Evolutionary conservation across 208 protist species (phyloP), one percentile per base, ranked within the genome.

Genomic region (Leishmania tarentolae): DNA sequence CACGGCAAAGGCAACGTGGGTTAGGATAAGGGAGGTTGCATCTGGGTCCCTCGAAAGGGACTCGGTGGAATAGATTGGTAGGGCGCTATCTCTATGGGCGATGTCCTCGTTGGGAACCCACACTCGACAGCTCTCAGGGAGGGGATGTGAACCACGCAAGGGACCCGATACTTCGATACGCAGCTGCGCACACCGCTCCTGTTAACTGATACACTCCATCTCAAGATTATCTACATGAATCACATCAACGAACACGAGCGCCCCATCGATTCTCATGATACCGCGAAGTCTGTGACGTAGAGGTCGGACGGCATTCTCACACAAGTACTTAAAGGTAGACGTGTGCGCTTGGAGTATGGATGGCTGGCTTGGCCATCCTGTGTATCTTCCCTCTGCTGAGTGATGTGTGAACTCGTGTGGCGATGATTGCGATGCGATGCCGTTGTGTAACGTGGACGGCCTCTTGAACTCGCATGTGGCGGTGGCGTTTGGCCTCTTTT

Each of bases 51-150:
- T 66, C 73, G 70, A 5, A 89, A 87, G 78, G 80, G 83, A 42
- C 65, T 92, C 70, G 85, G 91, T 59, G 87, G 87, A 40, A 86
- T 91, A 61, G 89, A 85, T 42, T 92, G 87, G 87, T 92, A 92
- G 53, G 81, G 82, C 50, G 85, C 85, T 1, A 80, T 89, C 28
- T 89, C 79, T 82, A 77, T 79, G 6, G 35, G 84, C 6, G 89
- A 92, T 52, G 82, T 84, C 19, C 35, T 90, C 35, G 47, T 91
- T 46, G 85, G 85, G 8, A 84, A 81, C 2, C 85, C 89, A 24
- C 63, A 91, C 4, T 82, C 82, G 13, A 86, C 89, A 47, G 44
- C 80, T 5, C 40, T 89, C n/a, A 2, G 47, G 47, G 47, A 40
- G 89, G 89, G 1, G 65, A 66, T 1, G 56, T 90, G 47, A 56